A percentile compares a stretch with the other conserved stretches of the same genome.
Evolutionary conservation across 2,329 filamentous ascomycete genomes (phyloP).

Genomic region (Trichoderma sp.): DNA sequence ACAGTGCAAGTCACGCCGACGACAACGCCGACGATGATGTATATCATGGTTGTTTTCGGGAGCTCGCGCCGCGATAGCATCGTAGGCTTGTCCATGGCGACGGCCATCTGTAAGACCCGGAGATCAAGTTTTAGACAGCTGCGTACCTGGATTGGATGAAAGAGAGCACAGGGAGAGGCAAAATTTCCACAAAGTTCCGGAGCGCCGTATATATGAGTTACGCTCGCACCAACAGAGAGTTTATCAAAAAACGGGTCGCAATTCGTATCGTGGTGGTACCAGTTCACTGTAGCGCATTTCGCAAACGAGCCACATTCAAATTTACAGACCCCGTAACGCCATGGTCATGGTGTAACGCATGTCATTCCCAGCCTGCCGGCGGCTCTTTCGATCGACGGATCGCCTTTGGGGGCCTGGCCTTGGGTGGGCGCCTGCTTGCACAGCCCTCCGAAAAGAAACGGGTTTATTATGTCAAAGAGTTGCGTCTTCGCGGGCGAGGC

Average conservation of each 20-base stretch:
- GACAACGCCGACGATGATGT: constrained; percentile 13
- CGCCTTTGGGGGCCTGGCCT: background rate
- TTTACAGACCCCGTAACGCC: background rate
- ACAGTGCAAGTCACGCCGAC: background rate
- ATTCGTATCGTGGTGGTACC: background rate
- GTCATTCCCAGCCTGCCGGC: background rate
- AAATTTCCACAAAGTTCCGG: background rate
- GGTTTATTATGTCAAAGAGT: background rate
- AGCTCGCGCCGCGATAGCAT: background rate
- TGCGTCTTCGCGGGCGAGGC: background rate
- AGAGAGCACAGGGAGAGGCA: background rate
- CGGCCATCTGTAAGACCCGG: background rate
- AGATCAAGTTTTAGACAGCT: background rate
- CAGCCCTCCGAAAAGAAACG: constrained; percentile 1
- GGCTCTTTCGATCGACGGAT: background rate
- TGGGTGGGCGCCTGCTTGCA: background rate
- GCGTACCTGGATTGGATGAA: background rate
- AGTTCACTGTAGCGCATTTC: background rate
- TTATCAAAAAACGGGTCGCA: background rate
- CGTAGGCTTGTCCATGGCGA: background rate
- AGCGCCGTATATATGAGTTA: background rate
- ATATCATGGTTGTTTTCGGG: background rate
- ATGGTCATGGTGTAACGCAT: background rate
- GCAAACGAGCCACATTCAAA: constrained; percentile 10
- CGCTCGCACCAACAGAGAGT: background rate